Base-by-base conservation (phyloP, 2,329 filamentous ascomycete species). In the Tolypocladium ophioglossoides region DNA sequence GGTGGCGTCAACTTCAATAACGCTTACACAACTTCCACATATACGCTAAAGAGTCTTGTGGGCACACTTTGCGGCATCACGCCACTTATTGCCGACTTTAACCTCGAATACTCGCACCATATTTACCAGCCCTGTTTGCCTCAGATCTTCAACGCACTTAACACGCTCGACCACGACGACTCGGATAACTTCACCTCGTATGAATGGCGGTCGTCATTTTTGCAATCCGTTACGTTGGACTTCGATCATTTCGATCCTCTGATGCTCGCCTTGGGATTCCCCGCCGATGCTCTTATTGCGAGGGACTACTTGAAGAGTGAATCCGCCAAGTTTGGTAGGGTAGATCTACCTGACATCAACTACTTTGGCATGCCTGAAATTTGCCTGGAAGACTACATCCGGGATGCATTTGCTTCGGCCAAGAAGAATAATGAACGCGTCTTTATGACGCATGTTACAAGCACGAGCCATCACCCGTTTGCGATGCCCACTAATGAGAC, bases 101-200 rank as follows among this genome's bases (percentile, higher is more conserved):
- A 75, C 37, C 63, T 66, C 20, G 74, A 76, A 55, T 69, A 68
- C 51, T 58, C 65, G 4, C 64, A 73, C 27, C 68, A 74, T 51
- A 62, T 74, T 24, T 75, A 75, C 55, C 71, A 75, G 44, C 74
- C 74, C 0, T 76, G 74, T 47, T 54, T 76, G 46, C 69, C 74
- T 1, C 73, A 70, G 2, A 55, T 70, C n/a, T 56, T 70, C 2
- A 61, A 70, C 7, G 62, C 63, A 16, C 52, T 72, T 55, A 70
- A 69, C 38, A 22, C 53, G 1, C 55, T 65, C 1, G 38, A 53
- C 0, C 52, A 54, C 5, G 46, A 54, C 10, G 53, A 51, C 2
- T 46, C 55, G 4, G 54, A 56, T 7, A 59, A 55, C 20, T 70
- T 63, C 39, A 58, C 55, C 3, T 47, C 59, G 1, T 59, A 60